Base-by-base conservation (phyloP, 805 yeast species). In the Yarrowia porcina region DNA sequence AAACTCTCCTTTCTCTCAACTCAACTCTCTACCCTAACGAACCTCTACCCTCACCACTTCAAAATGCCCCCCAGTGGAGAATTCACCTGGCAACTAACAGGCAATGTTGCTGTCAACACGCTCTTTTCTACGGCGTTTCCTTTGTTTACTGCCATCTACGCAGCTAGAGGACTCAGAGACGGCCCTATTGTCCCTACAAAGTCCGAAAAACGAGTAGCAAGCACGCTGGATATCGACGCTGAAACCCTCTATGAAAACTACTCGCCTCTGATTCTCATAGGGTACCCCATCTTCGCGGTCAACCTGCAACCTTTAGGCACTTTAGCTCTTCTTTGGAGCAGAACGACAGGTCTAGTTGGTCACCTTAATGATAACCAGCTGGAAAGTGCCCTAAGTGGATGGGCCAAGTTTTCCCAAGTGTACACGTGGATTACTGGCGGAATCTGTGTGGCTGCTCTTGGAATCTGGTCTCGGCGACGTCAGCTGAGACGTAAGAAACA, bases 211-310 rank as follows among this genome's bases (percentile, higher is more conserved):
- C 25, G 27, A 2, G 18, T 47, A 18, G 27, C 38, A 13, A 15
- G 15, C 3, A 32, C 20, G 3, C 54, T 47, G 38, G 54, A 30
- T 13, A 47, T 32, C 4, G 54, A 47, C 54, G 38, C 54, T 13
- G 54, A 47, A 15, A 47, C 54, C 1, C 54, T 47, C 10, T 30
- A 47, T 27, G 54, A 47, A 10, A 47, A 47, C 54, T 47, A 30
- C 38, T 18, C 54, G 27, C 54, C 54, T 1, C 38, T 47, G 12
- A 30, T 47, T 30, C 38, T 47, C 17, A 20, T 47, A 18, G 54
- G 54, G 20, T 47, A 30, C 54, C 54, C 54, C 38, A 47, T 47
- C 20, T 47, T 47, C 15, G 36, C 54, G 18, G 38, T 47, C 54
- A 47, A 47, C 20, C 17, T 47, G 10, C 38, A 47, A 15, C 54